A percentile compares a stretch with the other conserved stretches of the same genome.
These are phyloP conservation scores for Clavulina sp. DNA, from an alignment of 768 basidiomycete species.

Conservation along the genomic window DNA sequence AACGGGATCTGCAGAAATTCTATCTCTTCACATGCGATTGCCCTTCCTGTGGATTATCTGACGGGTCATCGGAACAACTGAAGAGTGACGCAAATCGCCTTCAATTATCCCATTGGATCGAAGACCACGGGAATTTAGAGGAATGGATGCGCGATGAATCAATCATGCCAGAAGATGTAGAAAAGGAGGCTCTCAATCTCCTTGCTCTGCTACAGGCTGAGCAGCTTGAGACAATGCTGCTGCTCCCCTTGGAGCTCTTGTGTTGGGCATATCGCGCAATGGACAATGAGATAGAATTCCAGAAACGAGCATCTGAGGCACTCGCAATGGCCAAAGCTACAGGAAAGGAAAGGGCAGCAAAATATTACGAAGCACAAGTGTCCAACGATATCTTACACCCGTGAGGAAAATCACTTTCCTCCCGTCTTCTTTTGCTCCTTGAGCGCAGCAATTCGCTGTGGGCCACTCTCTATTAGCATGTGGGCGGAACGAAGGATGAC, in stretches of 20 bases:
- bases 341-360: background rate
- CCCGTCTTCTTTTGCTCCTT: constrained; percentile 58
- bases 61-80: background rate
- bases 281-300: background rate
- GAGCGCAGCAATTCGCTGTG: constrained; percentile 54
- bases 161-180: background rate
- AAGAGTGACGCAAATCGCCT: background rate
- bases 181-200: background rate
- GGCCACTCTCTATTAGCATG: background rate
- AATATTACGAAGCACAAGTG: background rate
- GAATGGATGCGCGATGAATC: background rate
- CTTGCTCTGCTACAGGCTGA: background rate
- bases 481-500: background rate
- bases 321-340: background rate
- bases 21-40: background rate
- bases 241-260: background rate
- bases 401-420: constrained; percentile 1
- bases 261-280: too few relatives aligned
- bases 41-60: background rate
- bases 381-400: too few relatives aligned
- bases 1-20: background rate
- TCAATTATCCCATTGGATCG: background rate
- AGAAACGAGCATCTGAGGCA: background rate
- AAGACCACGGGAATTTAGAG: background rate
- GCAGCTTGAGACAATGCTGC: background rate